A percentile compares a stretch with the other conserved stretches of the same genome.
phyloP scores from a whole-genome alignment of 768 basidiomycete species.

The Lactarius vividus region DNA sequence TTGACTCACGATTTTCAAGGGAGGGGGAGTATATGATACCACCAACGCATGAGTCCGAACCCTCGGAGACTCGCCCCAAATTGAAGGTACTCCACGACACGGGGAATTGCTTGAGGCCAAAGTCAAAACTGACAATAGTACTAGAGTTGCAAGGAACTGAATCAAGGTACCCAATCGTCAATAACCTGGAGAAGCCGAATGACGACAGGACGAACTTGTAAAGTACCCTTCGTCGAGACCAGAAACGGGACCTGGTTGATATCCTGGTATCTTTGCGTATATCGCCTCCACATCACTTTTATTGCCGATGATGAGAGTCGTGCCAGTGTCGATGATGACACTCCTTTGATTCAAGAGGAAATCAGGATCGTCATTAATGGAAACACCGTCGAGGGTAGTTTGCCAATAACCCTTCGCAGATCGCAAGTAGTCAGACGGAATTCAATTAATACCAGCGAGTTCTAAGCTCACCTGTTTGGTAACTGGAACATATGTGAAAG shows the following conservation, averaged over 20 bases:
- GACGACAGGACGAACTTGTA: slow-evolving; percentile 1
- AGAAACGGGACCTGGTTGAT: slow-evolving; percentile 8
- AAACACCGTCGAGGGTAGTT: slow-evolving; percentile 13
- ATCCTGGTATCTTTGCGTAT: slow-evolving; percentile 24
- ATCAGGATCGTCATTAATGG: neutral
- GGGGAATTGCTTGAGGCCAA: neutral
- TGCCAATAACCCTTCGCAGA: slow-evolving; percentile 25
- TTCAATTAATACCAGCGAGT: neutral
- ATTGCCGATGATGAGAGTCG: slow-evolving; percentile 28
- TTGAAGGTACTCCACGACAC: neutral
- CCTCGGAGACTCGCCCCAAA: neutral
- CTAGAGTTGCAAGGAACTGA: neutral
- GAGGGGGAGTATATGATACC: slow-evolving; percentile 6
- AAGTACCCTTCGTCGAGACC: neutral
- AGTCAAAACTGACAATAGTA: neutral
- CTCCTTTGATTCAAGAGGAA: slow-evolving; percentile 2
- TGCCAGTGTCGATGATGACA: slow-evolving; percentile 30
- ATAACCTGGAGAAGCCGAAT: neutral
- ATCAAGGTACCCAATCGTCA: neutral
- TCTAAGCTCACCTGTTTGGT: neutral
- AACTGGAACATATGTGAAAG: slow-evolving; percentile 11
- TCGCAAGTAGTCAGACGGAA: neutral
- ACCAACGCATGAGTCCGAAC: neutral
- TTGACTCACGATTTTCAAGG: slow-evolving; percentile 6
- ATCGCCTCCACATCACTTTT: slow-evolving; percentile 11